phyloP scores from a whole-genome alignment of 768 basidiomycete genomes.

The Trametes punicea region DNA sequence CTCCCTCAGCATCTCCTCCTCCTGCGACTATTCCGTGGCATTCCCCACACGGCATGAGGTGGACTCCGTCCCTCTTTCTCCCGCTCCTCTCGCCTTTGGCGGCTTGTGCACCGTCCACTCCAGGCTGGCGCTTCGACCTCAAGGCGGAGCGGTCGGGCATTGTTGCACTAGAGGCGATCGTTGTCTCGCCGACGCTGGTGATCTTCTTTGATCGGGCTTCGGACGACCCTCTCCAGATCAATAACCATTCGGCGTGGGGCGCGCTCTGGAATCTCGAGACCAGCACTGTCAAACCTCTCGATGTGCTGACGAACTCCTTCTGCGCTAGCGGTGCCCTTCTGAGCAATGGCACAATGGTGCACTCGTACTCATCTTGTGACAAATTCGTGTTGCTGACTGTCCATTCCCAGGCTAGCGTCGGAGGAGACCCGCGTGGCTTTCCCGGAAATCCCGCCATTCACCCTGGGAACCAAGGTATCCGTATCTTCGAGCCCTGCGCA shows the following conservation, averaged over 20 bases:
- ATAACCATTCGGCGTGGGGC: conserved; percentile 79
- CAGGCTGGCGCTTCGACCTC: conserved; percentile 23
- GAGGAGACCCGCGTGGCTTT: conserved; percentile 76
- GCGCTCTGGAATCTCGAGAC: conserved; percentile 69
- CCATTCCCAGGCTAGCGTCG: conserved; percentile 50
- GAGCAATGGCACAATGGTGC: conserved; percentile 54
- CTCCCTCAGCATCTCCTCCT: not conserved
- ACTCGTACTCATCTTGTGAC: not conserved
- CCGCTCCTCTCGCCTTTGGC: not conserved
- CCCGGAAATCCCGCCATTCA: conserved; percentile 60
- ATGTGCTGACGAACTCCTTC: conserved; percentile 77
- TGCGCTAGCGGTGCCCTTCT: conserved; percentile 65
- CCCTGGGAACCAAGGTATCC: conserved; percentile 75
- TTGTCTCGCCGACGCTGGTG: conserved; percentile 70
- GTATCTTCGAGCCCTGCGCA: conserved; percentile 67
- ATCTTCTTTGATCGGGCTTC: conserved; percentile 82
- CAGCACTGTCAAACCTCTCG: conserved; percentile 56
- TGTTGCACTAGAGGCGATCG: conserved; percentile 69
- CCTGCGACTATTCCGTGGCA: not conserved
- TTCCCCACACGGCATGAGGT: conserved; percentile 1
- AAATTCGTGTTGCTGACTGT: conserved; percentile 20
- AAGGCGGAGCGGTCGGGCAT: conserved; percentile 73
- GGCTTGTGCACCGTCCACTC: conserved; percentile 9
- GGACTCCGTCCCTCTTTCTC: not conserved
- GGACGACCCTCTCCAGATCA: conserved; percentile 72